Percentiles rank a stretch among this genome's conserved stretches.
Evolutionary conservation across 1,139 yeast genomes (phyloP).

Genomic region (Suhomyces coccinellae): DNA sequence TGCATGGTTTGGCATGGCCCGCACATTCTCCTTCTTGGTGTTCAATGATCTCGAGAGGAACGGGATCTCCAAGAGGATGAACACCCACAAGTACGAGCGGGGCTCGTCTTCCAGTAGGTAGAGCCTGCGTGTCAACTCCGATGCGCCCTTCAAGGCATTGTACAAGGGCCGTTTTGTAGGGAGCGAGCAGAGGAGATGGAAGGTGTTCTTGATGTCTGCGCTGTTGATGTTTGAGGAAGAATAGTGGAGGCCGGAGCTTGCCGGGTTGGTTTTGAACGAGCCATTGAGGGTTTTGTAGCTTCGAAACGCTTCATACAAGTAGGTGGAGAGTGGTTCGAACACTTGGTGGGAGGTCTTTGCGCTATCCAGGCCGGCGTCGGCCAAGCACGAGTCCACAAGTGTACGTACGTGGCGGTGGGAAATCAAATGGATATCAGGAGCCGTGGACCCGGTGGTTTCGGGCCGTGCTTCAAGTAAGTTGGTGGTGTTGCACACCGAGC

Average conservation of each 20-base stretch:
- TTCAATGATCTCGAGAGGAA: slow-evolving; percentile 44
- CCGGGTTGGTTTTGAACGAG: slow-evolving; percentile 44
- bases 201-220: slow-evolving; percentile 44
- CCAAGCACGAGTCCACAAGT: slow-evolving; percentile 32
- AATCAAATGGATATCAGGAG: slow-evolving; percentile 10
- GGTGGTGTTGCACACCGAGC: slow-evolving; percentile 59
- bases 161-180: slow-evolving; percentile 64
- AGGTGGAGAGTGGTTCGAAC: slow-evolving; percentile 52
- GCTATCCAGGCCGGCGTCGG: slow-evolving; percentile 11
- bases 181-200: slow-evolving; percentile 42
- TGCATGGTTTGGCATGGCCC: slow-evolving; percentile 42
- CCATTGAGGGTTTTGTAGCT: slow-evolving; percentile 42
- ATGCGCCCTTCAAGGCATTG: slow-evolving; percentile 50
- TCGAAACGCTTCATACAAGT: slow-evolving; percentile 44
- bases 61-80: slow-evolving; percentile 66
- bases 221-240: slow-evolving; percentile 49
- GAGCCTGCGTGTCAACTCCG: slow-evolving; percentile 46
- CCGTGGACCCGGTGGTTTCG: no score
- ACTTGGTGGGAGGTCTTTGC: slow-evolving; percentile 31
- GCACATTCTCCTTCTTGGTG: slow-evolving; percentile 18
- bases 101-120: slow-evolving; percentile 40
- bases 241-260: slow-evolving; percentile 28
- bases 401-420: slow-evolving; percentile 29
- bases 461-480: slow-evolving; percentile 26
- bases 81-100: slow-evolving; percentile 50